Base-by-base conservation (phyloP, 495 filamentous ascomycete genomes). In the Talaromyces nanjingensis region DNA sequence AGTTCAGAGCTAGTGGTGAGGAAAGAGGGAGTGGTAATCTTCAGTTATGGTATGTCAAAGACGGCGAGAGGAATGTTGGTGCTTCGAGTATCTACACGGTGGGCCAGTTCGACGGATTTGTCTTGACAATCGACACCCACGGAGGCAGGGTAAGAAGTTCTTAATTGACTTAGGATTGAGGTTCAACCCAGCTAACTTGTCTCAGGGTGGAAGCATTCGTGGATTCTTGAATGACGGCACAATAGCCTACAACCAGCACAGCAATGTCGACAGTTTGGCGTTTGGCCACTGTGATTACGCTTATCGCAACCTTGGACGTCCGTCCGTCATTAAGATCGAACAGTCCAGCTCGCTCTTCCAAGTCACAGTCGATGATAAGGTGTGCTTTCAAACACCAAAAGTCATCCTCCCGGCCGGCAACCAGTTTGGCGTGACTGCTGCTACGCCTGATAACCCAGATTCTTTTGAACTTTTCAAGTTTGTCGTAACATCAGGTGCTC, bases 381-480 rank as follows among this genome's bases (percentile, higher is more conserved):
- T 85, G 37, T 98, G 94, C 77, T 96, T 98, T 74, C 85, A 89
- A 62, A 93, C 84, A 59, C 79, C 88, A 71, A 89, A 91, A 78
- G 86, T 86, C 66, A 74, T 76, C 49, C 82, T 98, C 33, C 93
- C 94, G 8, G 71, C 81, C 6, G 90, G 89, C 68, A 96, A 98
- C 76, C 85, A 84, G 73, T 91, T 96, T 64, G 94, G 94, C 70
- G 77, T 98, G 65, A 89, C 89, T 2, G 94, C 93, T 34, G 90
- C 89, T 4, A 92, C 91, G 7, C 91, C 91, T 29, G 92, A 97
- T 64, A 92, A 84, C 67, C 91, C 94, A 0, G 94, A 98, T 73
- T 96, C 91, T 29, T 96, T 96, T 72, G 94, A 98, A 75, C 73
- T 94, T 65, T 93, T 92, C 81, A 96, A 93, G 68, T 85, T 98